Evolutionary conservation across 768 basidiomycete genomes (phyloP), one percentile per base, ranked within the genome.

Genomic region (Pleurotus pulmonarius): DNA sequence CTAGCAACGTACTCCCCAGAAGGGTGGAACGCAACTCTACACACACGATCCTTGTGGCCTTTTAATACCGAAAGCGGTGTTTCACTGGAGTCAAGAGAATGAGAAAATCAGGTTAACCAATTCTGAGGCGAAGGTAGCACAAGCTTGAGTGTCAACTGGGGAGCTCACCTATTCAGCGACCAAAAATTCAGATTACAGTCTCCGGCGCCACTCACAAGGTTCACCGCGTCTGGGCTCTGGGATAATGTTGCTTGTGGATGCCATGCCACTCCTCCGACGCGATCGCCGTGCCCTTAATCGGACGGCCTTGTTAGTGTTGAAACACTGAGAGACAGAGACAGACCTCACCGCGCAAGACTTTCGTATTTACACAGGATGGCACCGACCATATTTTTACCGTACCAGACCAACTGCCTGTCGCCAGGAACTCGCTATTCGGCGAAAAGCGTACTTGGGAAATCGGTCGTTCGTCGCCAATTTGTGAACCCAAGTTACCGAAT

Each of bases 371-470:
- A 69, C 95, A 95, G 11, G 87, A 81, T 15, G 97, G 97, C 4
- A 98, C 86, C 64, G 94, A 92, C 97, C 97, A 99, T 15, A 98
- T 65, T 73, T 94, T 98, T 18, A 94, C 86, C 44, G 86, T 86
- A 16, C 97, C 97, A 25, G 95, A 92, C 97, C 97, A 99, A 62
- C 92, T 94, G 9, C 90, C 94, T 1, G 96, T 96, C 3, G 94
- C 90, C 47, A 98, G 81, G 57, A 90, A 79, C 65, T 90, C 73
- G 67, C 88, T 90, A 68, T 98, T 90, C 6, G 97, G 97, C 3
- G 96, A 85, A 70, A 98, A 98, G 39, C 97, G 88, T 25, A 98
- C 92, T 73, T 90, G 87, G 2, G 94, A 89, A 61, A 98, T 84
- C 1, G 97, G 94, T 43, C 97, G 83, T 62, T 97, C 94, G 69